Percentiles rank a stretch among this genome's conserved stretches.
phyloP scores from a whole-genome alignment of 2,329 filamentous ascomycete genomes.

The Hymenoscyphus albidus region DNA sequence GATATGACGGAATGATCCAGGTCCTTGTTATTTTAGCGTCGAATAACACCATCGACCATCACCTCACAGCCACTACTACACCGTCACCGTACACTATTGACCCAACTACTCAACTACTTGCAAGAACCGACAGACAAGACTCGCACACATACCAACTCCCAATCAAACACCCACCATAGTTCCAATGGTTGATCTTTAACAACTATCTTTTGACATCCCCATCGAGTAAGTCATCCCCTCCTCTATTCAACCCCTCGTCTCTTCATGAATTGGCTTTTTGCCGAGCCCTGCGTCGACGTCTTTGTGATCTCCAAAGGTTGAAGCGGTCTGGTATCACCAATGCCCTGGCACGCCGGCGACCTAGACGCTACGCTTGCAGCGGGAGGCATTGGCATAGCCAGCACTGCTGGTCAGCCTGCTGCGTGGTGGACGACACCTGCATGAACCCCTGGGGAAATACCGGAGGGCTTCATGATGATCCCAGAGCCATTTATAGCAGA shows the following conservation, averaged over 20 bases:
- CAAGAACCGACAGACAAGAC: not conserved
- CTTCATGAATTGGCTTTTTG: constrained; percentile 5
- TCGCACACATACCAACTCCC: not conserved
- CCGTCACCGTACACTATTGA: too few relatives aligned
- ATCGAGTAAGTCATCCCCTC: constrained; percentile 15
- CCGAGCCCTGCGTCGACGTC: not conserved
- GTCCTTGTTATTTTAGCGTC: constrained; percentile 2
- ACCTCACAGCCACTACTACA: not conserved
- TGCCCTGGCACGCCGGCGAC: not conserved
- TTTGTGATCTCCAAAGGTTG: constrained; percentile 13
- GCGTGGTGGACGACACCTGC: constrained; percentile 14
- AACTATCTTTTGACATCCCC: not conserved
- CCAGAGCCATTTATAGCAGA: constrained; percentile 7
- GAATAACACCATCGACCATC: not conserved
- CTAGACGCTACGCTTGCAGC: not conserved
- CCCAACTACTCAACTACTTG: not conserved
- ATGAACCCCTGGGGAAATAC: constrained; percentile 2
- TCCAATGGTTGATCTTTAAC: constrained; percentile 29
- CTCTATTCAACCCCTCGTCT: constrained; percentile 7
- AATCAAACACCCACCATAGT: constrained; percentile 16
- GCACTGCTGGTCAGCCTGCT: constrained; percentile 16
- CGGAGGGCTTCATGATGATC: constrained; percentile 6
- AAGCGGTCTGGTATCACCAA: constrained; percentile 17
- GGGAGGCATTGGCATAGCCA: constrained; percentile 17
- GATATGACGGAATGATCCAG: not conserved